Percentiles rank a stretch among this genome's conserved stretches.
Evolutionary conservation across 768 basidiomycete genomes (phyloP).

Genomic region (Mrakia gelida): DNA sequence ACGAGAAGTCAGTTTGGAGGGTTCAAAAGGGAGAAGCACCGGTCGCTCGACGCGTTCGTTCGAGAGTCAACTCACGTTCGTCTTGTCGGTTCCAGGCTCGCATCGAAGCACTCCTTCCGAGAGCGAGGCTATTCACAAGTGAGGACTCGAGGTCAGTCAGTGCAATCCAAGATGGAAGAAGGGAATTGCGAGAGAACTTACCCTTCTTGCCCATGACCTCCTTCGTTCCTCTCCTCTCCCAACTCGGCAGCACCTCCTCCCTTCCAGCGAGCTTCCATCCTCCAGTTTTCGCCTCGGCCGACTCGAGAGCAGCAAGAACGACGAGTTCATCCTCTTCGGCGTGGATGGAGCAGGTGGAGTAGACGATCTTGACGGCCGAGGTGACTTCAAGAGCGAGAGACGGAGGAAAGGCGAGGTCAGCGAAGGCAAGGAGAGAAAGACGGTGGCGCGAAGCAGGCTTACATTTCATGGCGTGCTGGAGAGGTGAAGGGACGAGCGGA

Average conservation of each 20-base stretch:
- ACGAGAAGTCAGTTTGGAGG: not conserved
- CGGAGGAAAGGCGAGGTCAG: not conserved
- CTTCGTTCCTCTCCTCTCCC: conserved; percentile 72
- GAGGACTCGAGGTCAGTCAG: conserved; percentile 40
- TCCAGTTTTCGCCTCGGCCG: conserved; percentile 60
- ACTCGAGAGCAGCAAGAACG: conserved; percentile 65
- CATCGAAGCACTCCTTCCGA: conserved; percentile 45
- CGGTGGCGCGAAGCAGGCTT: conserved; percentile 37
- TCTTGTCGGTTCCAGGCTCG: conserved; percentile 60
- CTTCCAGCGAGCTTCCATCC: conserved; percentile 66
- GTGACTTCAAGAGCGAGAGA: conserved; percentile 46
- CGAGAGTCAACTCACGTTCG: conserved; percentile 48
- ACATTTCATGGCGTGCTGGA: conserved; percentile 91
- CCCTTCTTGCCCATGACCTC: conserved; percentile 60
- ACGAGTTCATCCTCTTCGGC: conserved; percentile 90
- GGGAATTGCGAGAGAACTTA: conserved; percentile 38
- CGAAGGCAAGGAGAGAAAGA: not conserved
- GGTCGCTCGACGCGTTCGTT: not conserved
- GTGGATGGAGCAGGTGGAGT: conserved; percentile 96
- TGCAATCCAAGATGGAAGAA: not conserved
- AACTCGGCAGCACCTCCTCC: conserved; percentile 66
- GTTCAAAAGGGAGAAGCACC: no score
- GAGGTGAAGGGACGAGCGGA: no score
- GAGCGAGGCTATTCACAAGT: conserved; percentile 54
- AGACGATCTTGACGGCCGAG: conserved; percentile 78